Evolutionary conservation across 345 rosid genomes (phyloP).

Genomic region (Raphanus sativus): DNA sequence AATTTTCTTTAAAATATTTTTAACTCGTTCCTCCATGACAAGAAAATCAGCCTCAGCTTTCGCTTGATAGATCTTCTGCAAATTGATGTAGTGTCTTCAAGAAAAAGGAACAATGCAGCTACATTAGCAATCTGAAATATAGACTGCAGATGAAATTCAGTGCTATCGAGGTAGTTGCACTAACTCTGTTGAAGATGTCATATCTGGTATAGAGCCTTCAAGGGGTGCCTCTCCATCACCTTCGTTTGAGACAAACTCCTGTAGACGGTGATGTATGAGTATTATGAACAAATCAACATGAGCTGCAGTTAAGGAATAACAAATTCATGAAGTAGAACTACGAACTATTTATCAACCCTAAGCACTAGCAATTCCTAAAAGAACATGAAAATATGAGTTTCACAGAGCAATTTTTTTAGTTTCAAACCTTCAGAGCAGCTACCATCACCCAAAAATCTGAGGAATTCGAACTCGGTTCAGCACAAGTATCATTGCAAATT

Average conservation of each 20-base stretch:
- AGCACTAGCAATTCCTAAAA: neutral
- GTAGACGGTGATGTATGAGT: slow-evolving; percentile 9
- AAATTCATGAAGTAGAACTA: neutral
- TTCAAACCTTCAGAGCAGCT: slow-evolving; percentile 84
- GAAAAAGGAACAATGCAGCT: slow-evolving; percentile 17
- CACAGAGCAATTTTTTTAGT: slow-evolving; percentile 18
- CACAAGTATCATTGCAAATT: slow-evolving; percentile 59
- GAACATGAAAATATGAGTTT: slow-evolving; percentile 2
- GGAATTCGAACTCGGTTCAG: slow-evolving; percentile 62
- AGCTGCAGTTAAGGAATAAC: neutral
- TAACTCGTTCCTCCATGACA: slow-evolving; percentile 65
- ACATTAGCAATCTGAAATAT: slow-evolving; percentile 16
- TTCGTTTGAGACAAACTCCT: slow-evolving; percentile 88
- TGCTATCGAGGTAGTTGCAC: slow-evolving; percentile 28
- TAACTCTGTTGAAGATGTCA: slow-evolving; percentile 99
- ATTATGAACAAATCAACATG: neutral
- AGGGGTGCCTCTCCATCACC: slow-evolving; percentile 91
- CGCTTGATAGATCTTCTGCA: slow-evolving; percentile 85
- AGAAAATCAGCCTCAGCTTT: slow-evolving; percentile 95
- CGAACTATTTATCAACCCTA: neutral
- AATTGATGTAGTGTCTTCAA: slow-evolving; percentile 72
- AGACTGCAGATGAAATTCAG: neutral
- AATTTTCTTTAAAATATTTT: slow-evolving; percentile 59
- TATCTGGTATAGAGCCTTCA: slow-evolving; percentile 96
- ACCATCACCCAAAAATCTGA: slow-evolving; percentile 98